A percentile compares a stretch with the other conserved stretches of the same genome.
These are phyloP conservation scores for Leishmania mexicana DNA, from an alignment of 208 protist species.

Conservation along the genomic window DNA sequence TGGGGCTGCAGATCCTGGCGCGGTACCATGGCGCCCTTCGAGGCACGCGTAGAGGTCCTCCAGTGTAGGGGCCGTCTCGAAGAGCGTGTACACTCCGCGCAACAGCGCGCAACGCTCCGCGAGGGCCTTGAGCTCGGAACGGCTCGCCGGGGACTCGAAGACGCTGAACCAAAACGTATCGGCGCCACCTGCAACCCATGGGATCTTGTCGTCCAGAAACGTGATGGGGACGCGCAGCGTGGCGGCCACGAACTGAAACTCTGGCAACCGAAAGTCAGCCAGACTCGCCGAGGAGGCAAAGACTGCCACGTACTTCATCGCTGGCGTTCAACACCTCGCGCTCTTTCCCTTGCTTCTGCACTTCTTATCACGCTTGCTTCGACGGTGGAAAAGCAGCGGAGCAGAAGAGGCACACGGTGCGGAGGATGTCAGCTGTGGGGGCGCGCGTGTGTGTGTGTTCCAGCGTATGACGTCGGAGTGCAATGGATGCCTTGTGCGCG, in stretches of 20 bases:
- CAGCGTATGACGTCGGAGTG: not conserved
- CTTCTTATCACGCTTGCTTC: not conserved
- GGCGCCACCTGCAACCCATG: conserved; percentile 28
- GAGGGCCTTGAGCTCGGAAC: conserved; percentile 19
- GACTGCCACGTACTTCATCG: conserved; percentile 57
- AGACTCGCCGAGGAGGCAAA: conserved; percentile 75
- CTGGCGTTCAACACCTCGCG: not conserved
- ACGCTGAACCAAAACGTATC: conserved; percentile 43
- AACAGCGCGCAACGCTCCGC: conserved; percentile 52
- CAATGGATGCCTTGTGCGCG: not conserved
- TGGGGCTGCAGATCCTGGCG: not conserved
- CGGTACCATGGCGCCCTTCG: conserved; percentile 12
- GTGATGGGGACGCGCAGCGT: conserved; percentile 41
- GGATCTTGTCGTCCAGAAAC: conserved; percentile 25
- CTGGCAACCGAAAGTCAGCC: conserved; percentile 48
- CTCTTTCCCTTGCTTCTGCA: not conserved
- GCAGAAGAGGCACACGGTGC: not conserved
- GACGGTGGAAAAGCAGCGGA: not conserved
- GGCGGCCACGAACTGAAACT: conserved; percentile 55
- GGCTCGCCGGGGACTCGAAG: conserved; percentile 35
- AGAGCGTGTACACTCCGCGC: conserved; percentile 51
- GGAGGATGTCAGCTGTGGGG: not conserved
- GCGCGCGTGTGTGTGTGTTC: not conserved
- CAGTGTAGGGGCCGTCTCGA: conserved; percentile 48
- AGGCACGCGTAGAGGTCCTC: conserved; percentile 44